Evolutionary conservation across 2,329 filamentous ascomycete genomes (phyloP).

Genomic region (Cladosporium sp.): DNA sequence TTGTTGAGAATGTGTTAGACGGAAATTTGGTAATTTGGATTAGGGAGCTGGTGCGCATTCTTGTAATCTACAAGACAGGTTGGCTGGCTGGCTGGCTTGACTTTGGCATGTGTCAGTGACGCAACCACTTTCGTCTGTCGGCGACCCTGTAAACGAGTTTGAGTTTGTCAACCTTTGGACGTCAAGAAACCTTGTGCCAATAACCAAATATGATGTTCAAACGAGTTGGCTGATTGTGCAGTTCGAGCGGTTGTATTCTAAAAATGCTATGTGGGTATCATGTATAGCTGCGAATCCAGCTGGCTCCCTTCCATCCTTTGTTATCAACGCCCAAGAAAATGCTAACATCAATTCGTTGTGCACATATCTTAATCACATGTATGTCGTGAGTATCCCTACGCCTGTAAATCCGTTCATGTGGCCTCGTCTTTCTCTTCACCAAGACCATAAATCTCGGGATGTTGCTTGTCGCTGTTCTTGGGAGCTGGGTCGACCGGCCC

Average conservation of each 20-base stretch:
- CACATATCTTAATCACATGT: background rate
- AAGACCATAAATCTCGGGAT: background rate
- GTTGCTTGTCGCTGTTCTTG: background rate
- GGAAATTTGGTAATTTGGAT: too few species aligned
- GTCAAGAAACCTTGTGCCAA: background rate
- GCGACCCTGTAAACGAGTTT: background rate
- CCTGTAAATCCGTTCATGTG: background rate
- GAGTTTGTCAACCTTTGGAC: too few species aligned
- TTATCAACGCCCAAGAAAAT: background rate
- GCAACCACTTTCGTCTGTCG: background rate
- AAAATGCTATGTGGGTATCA: constrained; percentile 8
- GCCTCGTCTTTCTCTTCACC: constrained; percentile 1
- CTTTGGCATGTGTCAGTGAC: background rate
- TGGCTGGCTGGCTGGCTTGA: background rate
- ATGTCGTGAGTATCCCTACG: background rate
- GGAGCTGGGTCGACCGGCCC: constrained; percentile 31
- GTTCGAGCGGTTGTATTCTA: background rate
- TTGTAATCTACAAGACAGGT: background rate
- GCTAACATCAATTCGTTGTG: constrained; percentile 5
- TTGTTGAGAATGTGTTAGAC: too few species aligned
- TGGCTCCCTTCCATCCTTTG: background rate
- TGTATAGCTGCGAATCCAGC: background rate
- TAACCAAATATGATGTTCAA: background rate
- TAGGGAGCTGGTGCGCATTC: too few species aligned
- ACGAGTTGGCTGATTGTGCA: too few species aligned